phyloP scores from a whole-genome alignment of 208 protist species.

The Trypanosoma vivax region DNA sequence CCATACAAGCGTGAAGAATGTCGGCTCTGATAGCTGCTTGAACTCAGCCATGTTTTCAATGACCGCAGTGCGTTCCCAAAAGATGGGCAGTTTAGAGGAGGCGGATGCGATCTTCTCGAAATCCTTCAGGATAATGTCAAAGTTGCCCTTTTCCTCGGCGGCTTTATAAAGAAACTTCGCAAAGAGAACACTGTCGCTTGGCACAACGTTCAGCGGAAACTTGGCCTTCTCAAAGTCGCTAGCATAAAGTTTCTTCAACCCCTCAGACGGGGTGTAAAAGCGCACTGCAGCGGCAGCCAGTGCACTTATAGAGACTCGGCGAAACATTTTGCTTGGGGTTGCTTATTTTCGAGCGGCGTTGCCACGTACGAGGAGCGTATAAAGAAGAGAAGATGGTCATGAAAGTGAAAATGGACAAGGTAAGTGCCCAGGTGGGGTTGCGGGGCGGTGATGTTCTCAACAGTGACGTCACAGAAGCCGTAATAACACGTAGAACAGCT shows the following conservation, averaged over 20 bases:
- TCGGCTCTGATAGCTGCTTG: conserved; percentile 69
- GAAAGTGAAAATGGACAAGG: not conserved
- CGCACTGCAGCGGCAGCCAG: conserved; percentile 36
- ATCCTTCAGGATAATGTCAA: conserved; percentile 72
- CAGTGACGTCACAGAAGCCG: no score
- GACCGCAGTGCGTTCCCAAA: conserved; percentile 80
- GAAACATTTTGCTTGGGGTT: conserved; percentile 50
- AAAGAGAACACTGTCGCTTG: conserved; percentile 84
- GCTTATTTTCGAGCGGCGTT: not conserved
- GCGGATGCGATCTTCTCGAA: conserved; percentile 66
- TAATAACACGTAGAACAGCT: no score
- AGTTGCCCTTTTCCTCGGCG: conserved; percentile 49
- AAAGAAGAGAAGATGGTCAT: not conserved
- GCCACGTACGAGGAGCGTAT: not conserved
- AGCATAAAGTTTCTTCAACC: conserved; percentile 81
- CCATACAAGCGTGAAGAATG: conserved; percentile 83
- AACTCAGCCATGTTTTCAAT: conserved; percentile 74
- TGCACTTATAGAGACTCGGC: conserved; percentile 52
- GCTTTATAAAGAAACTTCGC: conserved; percentile 89
- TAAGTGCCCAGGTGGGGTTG: not conserved
- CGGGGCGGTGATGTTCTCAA: not conserved
- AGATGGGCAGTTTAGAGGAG: conserved; percentile 70
- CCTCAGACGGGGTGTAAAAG: conserved; percentile 83
- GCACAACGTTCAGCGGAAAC: conserved; percentile 76
- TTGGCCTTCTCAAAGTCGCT: conserved; percentile 81